These are phyloP conservation scores for Cladosporium phlei DNA, from an alignment of 2,329 filamentous ascomycete genomes.

Conservation along the genomic window DNA sequence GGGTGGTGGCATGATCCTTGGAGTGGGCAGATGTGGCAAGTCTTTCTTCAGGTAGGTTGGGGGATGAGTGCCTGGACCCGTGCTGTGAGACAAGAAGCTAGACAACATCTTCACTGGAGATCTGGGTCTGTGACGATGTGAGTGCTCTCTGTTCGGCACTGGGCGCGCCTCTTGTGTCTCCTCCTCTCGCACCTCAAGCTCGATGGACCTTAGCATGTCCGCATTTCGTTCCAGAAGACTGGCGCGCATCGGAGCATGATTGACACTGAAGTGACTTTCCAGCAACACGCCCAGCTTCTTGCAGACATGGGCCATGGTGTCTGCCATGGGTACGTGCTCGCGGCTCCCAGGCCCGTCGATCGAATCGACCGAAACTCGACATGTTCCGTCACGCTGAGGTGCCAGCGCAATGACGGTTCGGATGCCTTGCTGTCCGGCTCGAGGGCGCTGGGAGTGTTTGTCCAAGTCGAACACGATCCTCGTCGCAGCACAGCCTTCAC, in stretches of 20 bases:
- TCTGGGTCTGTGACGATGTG: slow-evolving; percentile 49
- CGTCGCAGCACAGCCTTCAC: slow-evolving; percentile 56
- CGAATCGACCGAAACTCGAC: slow-evolving; percentile 56
- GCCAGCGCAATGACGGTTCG: slow-evolving; percentile 65
- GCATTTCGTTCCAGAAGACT: slow-evolving; percentile 73
- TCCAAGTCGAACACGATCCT: slow-evolving; percentile 61
- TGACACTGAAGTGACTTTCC: slow-evolving; percentile 59
- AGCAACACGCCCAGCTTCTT: slow-evolving; percentile 25
- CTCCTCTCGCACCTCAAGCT: slow-evolving; percentile 42
- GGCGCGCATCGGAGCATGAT: slow-evolving; percentile 59
- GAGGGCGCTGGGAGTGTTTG: slow-evolving; percentile 28
- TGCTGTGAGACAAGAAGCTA: slow-evolving; percentile 61
- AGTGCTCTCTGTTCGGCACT: slow-evolving; percentile 4
- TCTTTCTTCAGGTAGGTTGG: slow-evolving; percentile 26
- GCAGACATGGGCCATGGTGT: slow-evolving; percentile 53
- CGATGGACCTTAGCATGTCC: slow-evolving; percentile 67
- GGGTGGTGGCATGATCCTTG: slow-evolving; percentile 19
- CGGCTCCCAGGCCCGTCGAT: slow-evolving; percentile 66
- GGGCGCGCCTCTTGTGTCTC: slow-evolving; percentile 26
- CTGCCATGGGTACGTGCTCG: slow-evolving; percentile 67
- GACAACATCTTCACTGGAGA: slow-evolving; percentile 90
- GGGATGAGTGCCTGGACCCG: slow-evolving; percentile 42
- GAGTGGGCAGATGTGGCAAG: slow-evolving; percentile 24
- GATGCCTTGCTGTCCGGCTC: slow-evolving; percentile 52
- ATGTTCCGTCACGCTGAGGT: slow-evolving; percentile 51